Percentiles rank a stretch among this genome's conserved stretches.
Evolutionary conservation across 805 yeast species (phyloP).

Genomic region (Pichia pseudocactophila): DNA sequence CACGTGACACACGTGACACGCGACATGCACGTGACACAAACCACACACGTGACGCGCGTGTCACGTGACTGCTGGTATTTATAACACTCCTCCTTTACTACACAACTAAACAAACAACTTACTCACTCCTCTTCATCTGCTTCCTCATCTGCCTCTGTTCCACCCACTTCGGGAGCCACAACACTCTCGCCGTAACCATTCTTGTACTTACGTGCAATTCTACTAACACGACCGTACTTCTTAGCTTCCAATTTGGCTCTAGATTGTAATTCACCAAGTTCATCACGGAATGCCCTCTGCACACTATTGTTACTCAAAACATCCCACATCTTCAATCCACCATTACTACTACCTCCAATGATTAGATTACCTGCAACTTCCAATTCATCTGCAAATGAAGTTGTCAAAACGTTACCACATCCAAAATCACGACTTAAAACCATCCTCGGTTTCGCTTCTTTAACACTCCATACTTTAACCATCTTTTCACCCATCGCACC

Average conservation of each 20-base stretch:
- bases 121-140: constrained; percentile 26
- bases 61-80: too few relatives aligned
- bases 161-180: constrained; percentile 55
- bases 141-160: constrained; percentile 52
- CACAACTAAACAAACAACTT: not conserved
- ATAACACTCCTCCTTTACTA: not conserved
- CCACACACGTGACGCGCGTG: too few relatives aligned
- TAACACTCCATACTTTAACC: constrained; percentile 81
- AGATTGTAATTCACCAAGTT: constrained; percentile 44
- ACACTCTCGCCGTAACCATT: constrained; percentile 44
- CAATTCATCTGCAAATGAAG: constrained; percentile 77
- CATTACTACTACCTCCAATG: constrained; percentile 72
- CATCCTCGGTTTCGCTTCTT: constrained; percentile 59
- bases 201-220: constrained; percentile 66
- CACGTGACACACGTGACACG: too few relatives aligned
- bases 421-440: constrained; percentile 86
- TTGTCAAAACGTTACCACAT: constrained; percentile 81
- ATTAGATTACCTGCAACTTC: constrained; percentile 74
- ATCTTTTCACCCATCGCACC: constrained; percentile 86
- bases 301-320: constrained; percentile 74
- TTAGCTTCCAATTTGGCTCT: constrained; percentile 51
- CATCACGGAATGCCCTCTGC: constrained; percentile 55
- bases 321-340: constrained; percentile 89
- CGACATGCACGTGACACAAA: too few relatives aligned
- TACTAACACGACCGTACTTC: constrained; percentile 49